phyloP scores from a whole-genome alignment of 768 basidiomycete genomes.

The Lactarius pseudohatsudake region DNA sequence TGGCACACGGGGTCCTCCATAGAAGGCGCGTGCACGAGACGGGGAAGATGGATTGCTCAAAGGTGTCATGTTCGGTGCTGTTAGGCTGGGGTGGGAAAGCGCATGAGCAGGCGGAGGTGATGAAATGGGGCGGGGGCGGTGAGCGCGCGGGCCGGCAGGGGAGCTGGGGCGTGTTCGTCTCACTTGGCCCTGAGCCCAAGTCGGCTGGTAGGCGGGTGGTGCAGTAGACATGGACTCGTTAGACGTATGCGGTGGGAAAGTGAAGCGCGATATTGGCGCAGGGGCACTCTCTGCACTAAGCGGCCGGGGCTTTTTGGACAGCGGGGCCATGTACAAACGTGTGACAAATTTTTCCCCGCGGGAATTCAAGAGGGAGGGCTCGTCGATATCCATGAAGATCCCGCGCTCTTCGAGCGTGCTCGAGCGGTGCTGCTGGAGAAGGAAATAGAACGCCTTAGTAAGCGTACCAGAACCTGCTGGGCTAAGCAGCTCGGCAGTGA shows the following conservation, averaged over 20 bases:
- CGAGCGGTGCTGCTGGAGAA: slow-evolving; percentile 75
- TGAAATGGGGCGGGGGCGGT: slow-evolving; percentile 29
- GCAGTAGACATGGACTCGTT: slow-evolving; percentile 22
- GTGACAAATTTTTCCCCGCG: slow-evolving; percentile 38
- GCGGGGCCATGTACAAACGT: slow-evolving; percentile 45
- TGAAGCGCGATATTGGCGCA: slow-evolving; percentile 6
- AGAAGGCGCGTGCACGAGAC: slow-evolving; percentile 11
- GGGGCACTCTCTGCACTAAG: slow-evolving; percentile 23
- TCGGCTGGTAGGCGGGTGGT: slow-evolving; percentile 26
- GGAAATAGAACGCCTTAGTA: slow-evolving; percentile 88
- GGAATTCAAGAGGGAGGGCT: slow-evolving; percentile 29
- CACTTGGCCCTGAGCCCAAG: slow-evolving; percentile 18
- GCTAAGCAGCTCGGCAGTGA: slow-evolving; percentile 66
- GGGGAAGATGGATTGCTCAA: slow-evolving; percentile 14
- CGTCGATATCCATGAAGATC: slow-evolving; percentile 42
- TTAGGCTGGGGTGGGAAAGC: slow-evolving; percentile 6
- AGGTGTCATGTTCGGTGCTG: slow-evolving; percentile 9
- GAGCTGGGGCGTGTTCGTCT: slow-evolving; percentile 28
- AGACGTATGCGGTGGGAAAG: slow-evolving; percentile 23
- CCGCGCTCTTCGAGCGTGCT: slow-evolving; percentile 56
- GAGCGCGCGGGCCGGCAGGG: slow-evolving; percentile 28
- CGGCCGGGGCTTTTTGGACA: slow-evolving; percentile 35
- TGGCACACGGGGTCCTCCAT: slow-evolving; percentile 18
- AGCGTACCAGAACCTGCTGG: slow-evolving; percentile 68
- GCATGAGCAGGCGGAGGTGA: slow-evolving; percentile 26